Evolutionary conservation across 192 early-diverging fungal genomes (phyloP).

Genomic region (Geosiphon pyriformis): DNA sequence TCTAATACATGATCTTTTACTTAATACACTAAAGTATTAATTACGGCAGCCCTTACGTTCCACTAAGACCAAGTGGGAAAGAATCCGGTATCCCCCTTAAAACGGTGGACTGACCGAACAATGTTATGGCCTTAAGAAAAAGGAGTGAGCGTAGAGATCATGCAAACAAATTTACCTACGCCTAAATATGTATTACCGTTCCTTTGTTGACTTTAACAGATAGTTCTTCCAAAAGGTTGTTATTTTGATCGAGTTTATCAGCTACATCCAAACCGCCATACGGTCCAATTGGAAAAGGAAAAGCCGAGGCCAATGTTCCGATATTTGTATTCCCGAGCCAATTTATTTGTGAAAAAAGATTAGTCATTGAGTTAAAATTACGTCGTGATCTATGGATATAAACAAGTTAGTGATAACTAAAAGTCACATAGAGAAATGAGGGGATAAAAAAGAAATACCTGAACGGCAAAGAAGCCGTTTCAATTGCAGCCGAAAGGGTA

Average conservation of each 20-base stretch:
- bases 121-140: not conserved
- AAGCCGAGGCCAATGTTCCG: conserved; percentile 29
- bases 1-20: too few relatives aligned
- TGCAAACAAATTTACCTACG: not conserved
- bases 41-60: not conserved
- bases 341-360: conserved; percentile 36
- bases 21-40: too few relatives aligned
- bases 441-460: conserved; percentile 24
- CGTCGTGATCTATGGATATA: conserved; percentile 25
- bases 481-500: conserved; percentile 46
- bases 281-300: conserved; percentile 32
- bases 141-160: not conserved
- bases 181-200: not conserved
- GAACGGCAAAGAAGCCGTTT: conserved; percentile 39
- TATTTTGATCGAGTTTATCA: not conserved
- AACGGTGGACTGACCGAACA: conserved; percentile 17
- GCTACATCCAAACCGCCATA: conserved; percentile 22
- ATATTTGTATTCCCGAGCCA: conserved; percentile 42
- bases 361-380: conserved; percentile 26
- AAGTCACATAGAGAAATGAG: not conserved
- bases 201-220: not conserved
- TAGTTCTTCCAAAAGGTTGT: not conserved
- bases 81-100: conserved; percentile 1
- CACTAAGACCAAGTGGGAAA: not conserved
- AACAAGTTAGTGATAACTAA: not conserved